These are phyloP conservation scores for Suillus hirtellus DNA, from an alignment of 768 basidiomycete species.

Conservation along the genomic window DNA sequence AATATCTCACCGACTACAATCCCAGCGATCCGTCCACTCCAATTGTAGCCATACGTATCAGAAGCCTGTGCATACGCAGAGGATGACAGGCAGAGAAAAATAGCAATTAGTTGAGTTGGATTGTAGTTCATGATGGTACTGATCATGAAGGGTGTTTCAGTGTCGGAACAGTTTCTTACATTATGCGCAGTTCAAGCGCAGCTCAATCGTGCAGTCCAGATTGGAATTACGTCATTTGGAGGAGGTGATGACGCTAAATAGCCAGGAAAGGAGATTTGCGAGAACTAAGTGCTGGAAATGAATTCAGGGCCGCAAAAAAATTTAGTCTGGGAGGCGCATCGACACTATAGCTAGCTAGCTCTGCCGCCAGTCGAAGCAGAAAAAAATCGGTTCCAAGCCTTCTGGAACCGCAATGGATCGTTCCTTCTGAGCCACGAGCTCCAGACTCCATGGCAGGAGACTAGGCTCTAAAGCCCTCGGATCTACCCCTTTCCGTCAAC, in stretches of 20 bases:
- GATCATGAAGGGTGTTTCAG: neutral
- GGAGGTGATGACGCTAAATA: neutral
- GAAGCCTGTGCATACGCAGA: slow-evolving; percentile 16
- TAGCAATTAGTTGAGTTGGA: neutral
- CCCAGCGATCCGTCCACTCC: slow-evolving; percentile 24
- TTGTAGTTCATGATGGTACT: slow-evolving; percentile 3
- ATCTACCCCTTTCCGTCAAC: slow-evolving; percentile 71
- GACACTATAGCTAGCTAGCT: neutral
- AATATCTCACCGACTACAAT: slow-evolving; percentile 25
- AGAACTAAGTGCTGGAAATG: neutral
- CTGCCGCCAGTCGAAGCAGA: slow-evolving; percentile 53
- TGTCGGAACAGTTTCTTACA: neutral
- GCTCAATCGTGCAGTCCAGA: too few species aligned
- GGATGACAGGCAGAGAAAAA: slow-evolving; percentile 11
- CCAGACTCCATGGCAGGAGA: slow-evolving; percentile 38
- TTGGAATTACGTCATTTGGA: neutral
- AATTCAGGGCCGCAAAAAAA: neutral
- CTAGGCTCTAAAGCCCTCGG: slow-evolving; percentile 46
- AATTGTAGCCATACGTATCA: slow-evolving; percentile 14
- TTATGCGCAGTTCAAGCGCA: neutral
- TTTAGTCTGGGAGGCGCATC: neutral
- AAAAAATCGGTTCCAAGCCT: slow-evolving; percentile 42
- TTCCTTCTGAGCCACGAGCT: slow-evolving; percentile 34
- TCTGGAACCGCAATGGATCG: slow-evolving; percentile 46
- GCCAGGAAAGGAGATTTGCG: neutral